phyloP scores from a whole-genome alignment of 805 yeast genomes.

The Candida gorgasii region DNA sequence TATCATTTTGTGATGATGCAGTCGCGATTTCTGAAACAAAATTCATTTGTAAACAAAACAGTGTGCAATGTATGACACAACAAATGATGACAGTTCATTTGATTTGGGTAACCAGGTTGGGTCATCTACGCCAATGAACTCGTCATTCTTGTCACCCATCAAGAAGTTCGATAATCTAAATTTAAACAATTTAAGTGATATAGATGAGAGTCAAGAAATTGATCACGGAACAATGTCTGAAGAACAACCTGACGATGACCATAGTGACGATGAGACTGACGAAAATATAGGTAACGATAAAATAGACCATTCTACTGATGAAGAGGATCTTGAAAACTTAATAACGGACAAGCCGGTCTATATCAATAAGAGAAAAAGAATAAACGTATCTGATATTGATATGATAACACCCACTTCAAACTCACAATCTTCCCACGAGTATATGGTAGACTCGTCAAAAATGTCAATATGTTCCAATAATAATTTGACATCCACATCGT shows the following conservation, averaged over 20 bases:
- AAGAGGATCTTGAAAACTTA: conserved; percentile 10
- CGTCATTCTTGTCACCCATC: conserved; percentile 35
- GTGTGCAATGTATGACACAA: conserved; percentile 2
- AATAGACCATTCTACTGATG: conserved; percentile 23
- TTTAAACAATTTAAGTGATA: conserved; percentile 22
- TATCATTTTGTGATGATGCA: background rate
- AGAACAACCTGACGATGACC: conserved; percentile 5
- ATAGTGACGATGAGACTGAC: conserved; percentile 12
- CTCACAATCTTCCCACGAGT: conserved; percentile 2
- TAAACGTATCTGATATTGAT: conserved; percentile 16
- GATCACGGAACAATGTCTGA: conserved; percentile 16
- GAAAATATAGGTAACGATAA: conserved; percentile 29
- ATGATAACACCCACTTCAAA: conserved; percentile 17
- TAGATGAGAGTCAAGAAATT: conserved; percentile 13
- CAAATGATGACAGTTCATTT: conserved; percentile 7
- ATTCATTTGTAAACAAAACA: conserved; percentile 10
- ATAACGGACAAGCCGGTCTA: conserved; percentile 19
- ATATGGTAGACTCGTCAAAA: background rate
- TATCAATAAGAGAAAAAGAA: conserved; percentile 28
- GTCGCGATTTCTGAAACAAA: background rate
- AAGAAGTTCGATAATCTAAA: conserved; percentile 36
- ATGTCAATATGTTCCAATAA: conserved; percentile 16
- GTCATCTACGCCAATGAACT: conserved; percentile 18
- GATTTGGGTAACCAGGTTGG: conserved; percentile 12
- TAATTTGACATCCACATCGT: conserved; percentile 8